Conservation (phyloP, 2,329 filamentous ascomycete species). For the Neopestalotiopsis sp. region DNA sequence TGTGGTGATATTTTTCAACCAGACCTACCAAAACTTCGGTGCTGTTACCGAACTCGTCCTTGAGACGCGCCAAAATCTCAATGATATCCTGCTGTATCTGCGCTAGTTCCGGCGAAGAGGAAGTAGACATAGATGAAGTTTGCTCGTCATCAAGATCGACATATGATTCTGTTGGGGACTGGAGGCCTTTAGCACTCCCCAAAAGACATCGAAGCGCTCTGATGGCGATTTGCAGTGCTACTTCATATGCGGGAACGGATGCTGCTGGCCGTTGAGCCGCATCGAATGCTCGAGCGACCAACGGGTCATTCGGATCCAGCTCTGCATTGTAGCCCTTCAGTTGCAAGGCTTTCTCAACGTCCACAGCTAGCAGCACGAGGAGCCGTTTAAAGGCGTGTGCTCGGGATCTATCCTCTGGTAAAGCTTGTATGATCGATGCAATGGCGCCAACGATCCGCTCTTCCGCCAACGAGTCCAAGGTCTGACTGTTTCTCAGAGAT, state of each 20-base stretch:
- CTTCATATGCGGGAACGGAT: constrained; percentile 41
- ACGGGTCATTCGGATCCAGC: constrained; percentile 31
- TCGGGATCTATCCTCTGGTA: constrained; percentile 62
- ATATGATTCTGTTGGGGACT: constrained; percentile 69
- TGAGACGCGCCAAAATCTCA: constrained; percentile 50
- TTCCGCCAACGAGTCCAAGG: constrained; percentile 71
- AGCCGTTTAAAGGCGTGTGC: constrained; percentile 61
- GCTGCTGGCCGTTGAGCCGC: constrained; percentile 29
- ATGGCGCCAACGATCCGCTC: constrained; percentile 78
- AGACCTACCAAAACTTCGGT: constrained; percentile 54
- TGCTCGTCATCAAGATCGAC: constrained; percentile 69
- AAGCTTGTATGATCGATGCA: constrained; percentile 76
- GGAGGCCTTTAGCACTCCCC: constrained; percentile 74
- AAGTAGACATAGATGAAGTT: constrained; percentile 10
- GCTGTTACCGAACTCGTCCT: constrained; percentile 56
- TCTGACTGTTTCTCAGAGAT: constrained; percentile 62
- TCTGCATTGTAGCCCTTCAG: constrained; percentile 38
- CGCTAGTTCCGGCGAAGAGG: constrained; percentile 26
- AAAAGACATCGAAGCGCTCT: constrained; percentile 71
- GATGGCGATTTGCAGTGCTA: constrained; percentile 54
- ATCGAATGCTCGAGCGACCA: constrained; percentile 37
- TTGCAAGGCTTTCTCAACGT: constrained; percentile 56
- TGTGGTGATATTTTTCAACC: neutral
- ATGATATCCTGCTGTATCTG: constrained; percentile 54
- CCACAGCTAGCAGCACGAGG: constrained; percentile 65